A percentile compares a stretch with the other conserved stretches of the same genome.
Conservation (phyloP, 768 basidiomycete species). For the Panaeolus cyanescens region DNA sequence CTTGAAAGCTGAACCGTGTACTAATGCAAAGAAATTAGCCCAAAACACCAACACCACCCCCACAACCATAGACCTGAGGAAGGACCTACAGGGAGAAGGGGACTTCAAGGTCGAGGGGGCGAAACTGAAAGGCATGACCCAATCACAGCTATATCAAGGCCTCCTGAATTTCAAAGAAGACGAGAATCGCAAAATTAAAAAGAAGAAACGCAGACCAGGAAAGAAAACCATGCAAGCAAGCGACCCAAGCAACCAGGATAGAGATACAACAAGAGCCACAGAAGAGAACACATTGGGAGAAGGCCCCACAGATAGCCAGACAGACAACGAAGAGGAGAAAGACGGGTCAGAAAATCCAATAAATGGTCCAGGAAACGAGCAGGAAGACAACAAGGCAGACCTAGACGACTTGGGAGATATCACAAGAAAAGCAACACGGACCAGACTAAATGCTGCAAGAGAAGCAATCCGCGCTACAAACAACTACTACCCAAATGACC, state of each 20-base stretch:
- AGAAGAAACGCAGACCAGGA: not conserved
- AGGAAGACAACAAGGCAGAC: conserved; percentile 20
- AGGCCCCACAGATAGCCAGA: conserved; percentile 4
- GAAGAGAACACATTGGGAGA: conserved; percentile 10
- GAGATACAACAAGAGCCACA: not conserved
- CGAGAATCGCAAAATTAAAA: not conserved
- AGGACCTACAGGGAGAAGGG: no score
- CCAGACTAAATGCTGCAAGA: not conserved
- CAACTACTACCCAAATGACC: not conserved
- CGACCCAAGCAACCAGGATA: not conserved
- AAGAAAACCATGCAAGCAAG: no score
- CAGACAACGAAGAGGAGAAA: conserved; percentile 6
- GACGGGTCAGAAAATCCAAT: conserved; percentile 23
- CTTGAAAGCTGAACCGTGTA: no score
- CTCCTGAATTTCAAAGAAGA: not conserved
- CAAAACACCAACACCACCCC: no score
- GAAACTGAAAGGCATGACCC: not conserved
- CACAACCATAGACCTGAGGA: no score
- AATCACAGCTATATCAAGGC: not conserved
- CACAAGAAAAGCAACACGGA: not conserved
- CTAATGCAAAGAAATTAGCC: no score
- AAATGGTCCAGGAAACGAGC: conserved; percentile 18
- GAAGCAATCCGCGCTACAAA: not conserved
- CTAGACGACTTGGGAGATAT: conserved; percentile 8
- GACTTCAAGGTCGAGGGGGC: not conserved